Evolutionary conservation across 768 basidiomycete species (phyloP), one percentile per base, ranked within the genome.

Genomic region (Xerocomus spinulosus): DNA sequence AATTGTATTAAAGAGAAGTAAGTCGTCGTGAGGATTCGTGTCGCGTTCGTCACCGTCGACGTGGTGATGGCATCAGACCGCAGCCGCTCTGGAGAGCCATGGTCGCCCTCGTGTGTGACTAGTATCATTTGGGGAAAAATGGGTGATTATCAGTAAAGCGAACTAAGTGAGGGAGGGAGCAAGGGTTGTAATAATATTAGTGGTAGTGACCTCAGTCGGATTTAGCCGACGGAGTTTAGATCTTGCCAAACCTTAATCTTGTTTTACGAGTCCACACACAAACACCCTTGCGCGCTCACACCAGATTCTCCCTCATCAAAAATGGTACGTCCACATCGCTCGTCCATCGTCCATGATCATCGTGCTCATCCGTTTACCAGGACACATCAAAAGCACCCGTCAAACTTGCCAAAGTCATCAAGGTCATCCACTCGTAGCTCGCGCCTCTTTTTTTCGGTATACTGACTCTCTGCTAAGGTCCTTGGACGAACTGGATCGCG

Each of bases 401-500:
- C 66, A 96, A 97, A 73, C 91, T 98, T 67, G 96, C 94, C 60
- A 92, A 88, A 80, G 93, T 96, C 58, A 85, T 89, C 77, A 95
- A 93, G 89, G 93, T 94, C 57, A 18, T 32, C 4, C 36, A 17
- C 21, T 29, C 20, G 12, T 30, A 42, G 7, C 30, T 15, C 20
- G 12, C 2, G 5, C 9, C 14, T 30, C 1, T 18, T 8, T 17
- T 9, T 18, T 28, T n/a, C 20, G n/a, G n/a, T n/a, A n/a, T n/a
- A n/a, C 34, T 44, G 12, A 48, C 9, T 5, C 36, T 6, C 9
- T 17, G 8, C 24, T n/a, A n/a, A 96, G 92, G 92, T 98, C 70
- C 85, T 98, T 63, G 96, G 96, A 65, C 85, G 96, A 64, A 99
- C 96, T 67, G 95, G 95, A 53, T 97, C 94, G 61, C 91, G 95